Conservation (phyloP, 768 basidiomycete species). For the Lepiota venenata region DNA sequence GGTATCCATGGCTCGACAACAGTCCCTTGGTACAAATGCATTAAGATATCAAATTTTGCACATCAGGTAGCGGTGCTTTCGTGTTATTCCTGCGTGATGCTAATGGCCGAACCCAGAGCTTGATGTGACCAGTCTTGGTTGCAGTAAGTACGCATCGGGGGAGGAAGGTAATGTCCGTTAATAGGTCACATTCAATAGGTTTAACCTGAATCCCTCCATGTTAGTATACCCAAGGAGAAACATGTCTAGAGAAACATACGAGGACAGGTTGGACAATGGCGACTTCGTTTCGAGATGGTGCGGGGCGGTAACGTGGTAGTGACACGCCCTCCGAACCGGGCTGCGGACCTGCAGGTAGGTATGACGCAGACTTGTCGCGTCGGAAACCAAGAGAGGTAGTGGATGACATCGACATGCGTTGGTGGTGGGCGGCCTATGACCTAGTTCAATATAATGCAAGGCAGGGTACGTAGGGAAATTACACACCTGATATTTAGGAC, state of each 20-base stretch:
- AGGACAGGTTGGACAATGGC: slow-evolving; percentile 89
- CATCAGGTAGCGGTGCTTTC: slow-evolving; percentile 16
- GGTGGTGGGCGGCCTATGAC: slow-evolving; percentile 50
- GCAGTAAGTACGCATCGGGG: slow-evolving; percentile 75
- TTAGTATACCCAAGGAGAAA: slow-evolving; percentile 2
- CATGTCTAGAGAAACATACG: slow-evolving; percentile 39
- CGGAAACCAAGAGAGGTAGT: slow-evolving; percentile 70
- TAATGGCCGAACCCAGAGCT: slow-evolving; percentile 81
- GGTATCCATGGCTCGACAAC: neutral
- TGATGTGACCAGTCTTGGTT: slow-evolving; percentile 74
- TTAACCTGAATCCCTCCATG: slow-evolving; percentile 54
- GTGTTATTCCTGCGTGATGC: slow-evolving; percentile 36
- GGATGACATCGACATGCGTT: slow-evolving; percentile 76
- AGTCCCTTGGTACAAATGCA: neutral
- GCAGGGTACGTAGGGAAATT: neutral
- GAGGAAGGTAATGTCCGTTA: slow-evolving; percentile 74
- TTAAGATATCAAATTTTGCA: slow-evolving; percentile 24
- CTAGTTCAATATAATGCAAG: neutral
- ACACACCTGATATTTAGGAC: slow-evolving; percentile 70
- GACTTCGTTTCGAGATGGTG: slow-evolving; percentile 88
- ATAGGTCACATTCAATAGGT: slow-evolving; percentile 74
- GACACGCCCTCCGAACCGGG: slow-evolving; percentile 36
- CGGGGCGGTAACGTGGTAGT: slow-evolving; percentile 70
- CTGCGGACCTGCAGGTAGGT: slow-evolving; percentile 42
- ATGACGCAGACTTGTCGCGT: slow-evolving; percentile 56